phyloP scores from a whole-genome alignment of 2,329 filamentous ascomycete species.

The Phaeoacremonium minimum region DNA sequence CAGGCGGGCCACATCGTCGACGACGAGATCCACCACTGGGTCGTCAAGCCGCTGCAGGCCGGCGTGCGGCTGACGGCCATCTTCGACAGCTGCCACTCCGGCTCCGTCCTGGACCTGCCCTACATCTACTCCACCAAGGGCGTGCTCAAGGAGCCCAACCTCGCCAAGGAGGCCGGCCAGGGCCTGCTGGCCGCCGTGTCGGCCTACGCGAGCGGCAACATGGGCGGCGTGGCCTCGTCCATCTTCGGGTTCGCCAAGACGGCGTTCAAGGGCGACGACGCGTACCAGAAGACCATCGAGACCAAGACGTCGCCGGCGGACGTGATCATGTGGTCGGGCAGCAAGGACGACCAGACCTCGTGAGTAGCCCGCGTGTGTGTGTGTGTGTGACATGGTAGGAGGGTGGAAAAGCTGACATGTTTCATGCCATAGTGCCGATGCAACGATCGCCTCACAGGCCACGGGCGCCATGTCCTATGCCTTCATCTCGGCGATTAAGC shows the following conservation, averaged over 20 bases:
- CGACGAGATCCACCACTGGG: constrained; percentile 72
- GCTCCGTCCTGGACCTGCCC: constrained; percentile 71
- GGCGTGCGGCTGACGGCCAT: constrained; percentile 83
- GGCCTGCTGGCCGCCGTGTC: constrained; percentile 69
- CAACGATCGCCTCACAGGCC: constrained; percentile 79
- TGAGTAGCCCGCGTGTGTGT: constrained; percentile 41
- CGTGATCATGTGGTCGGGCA: constrained; percentile 97
- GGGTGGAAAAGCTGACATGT: too few species aligned
- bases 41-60: constrained; percentile 71
- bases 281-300: constrained; percentile 73
- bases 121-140: constrained; percentile 80
- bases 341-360: constrained; percentile 93
- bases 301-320: constrained; percentile 94
- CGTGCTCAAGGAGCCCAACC: constrained; percentile 74
- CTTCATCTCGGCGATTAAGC: constrained; percentile 86
- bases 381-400: too few species aligned
- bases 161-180: constrained; percentile 74
- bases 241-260: constrained; percentile 87
- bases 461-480: constrained; percentile 99
- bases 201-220: constrained; percentile 78
- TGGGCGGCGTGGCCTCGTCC: constrained; percentile 73
- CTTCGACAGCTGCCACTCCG: constrained; percentile 78
- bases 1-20: constrained; percentile 70
- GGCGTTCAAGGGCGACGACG: constrained; percentile 67
- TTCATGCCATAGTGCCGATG: constrained; percentile 65